A percentile compares a stretch with the other conserved stretches of the same genome.
Evolutionary conservation across 192 early-diverging fungal genomes (phyloP).

Genomic region (Neocallimastix lanati): DNA sequence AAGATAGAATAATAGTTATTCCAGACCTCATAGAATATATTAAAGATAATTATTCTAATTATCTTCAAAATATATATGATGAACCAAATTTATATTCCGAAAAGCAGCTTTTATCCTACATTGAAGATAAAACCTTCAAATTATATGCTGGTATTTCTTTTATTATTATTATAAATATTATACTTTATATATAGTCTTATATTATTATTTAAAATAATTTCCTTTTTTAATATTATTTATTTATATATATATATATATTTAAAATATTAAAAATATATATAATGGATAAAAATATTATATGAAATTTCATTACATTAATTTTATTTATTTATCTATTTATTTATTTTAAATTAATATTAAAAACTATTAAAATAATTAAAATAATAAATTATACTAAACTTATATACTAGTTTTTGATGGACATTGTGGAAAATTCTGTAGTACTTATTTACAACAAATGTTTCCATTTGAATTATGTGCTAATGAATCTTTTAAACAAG

Average conservation of each 20-base stretch:
- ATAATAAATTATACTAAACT: too few species aligned
- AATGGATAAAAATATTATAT: too few species aligned
- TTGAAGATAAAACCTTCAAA: not conserved
- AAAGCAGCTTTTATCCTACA: not conserved
- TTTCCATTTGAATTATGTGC: not conserved
- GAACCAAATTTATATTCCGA: not conserved
- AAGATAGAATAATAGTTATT: not conserved
- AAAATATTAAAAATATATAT: too few species aligned
- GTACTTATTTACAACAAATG: not conserved
- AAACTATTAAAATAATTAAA: too few species aligned
- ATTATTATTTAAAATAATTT: too few species aligned
- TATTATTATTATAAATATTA: too few species aligned
- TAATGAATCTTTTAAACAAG: not conserved
- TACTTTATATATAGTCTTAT: too few species aligned
- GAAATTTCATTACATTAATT: too few species aligned
- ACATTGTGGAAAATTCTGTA: not conserved
- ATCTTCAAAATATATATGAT: not conserved
- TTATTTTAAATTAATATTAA: too few species aligned
- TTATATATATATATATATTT: too few species aligned
- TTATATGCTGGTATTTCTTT: not conserved
- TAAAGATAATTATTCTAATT: not conserved
- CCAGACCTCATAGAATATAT: not conserved
- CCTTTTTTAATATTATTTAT: too few species aligned
- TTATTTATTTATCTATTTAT: too few species aligned
- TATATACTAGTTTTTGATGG: not conserved